Conservation (phyloP, 139 green algal genomes). For the Chlamydomonas eustigma region DNA sequence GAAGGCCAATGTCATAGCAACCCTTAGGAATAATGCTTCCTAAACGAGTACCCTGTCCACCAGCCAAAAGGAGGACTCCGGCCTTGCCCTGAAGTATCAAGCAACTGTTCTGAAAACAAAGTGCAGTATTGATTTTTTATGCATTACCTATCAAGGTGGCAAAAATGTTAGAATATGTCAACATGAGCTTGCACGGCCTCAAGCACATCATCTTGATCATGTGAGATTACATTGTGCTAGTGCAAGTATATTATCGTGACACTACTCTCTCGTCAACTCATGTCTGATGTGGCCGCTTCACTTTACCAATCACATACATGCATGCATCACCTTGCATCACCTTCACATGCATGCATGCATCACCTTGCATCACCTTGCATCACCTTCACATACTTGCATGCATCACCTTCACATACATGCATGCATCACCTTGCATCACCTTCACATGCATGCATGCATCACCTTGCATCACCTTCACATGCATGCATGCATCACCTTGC, state of each 20-base stretch:
- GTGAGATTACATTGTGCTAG: neutral
- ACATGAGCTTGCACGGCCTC: neutral
- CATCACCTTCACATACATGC: too few species aligned
- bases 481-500: too few species aligned
- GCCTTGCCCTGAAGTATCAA: conserved; percentile 53
- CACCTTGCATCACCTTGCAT: too few species aligned
- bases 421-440: too few species aligned
- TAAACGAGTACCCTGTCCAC: conserved; percentile 90
- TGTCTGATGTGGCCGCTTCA: too few species aligned
- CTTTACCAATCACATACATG: too few species aligned
- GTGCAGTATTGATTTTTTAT: conserved; percentile 1
- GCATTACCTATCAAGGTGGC: neutral
- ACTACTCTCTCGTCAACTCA: neutral
- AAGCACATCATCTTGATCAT: neutral
- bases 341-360: too few species aligned
- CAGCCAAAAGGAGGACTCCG: conserved; percentile 82
- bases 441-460: too few species aligned
- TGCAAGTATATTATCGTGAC: neutral
- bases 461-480: too few species aligned
- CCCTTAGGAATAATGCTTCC: conserved; percentile 83
- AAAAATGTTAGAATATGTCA: neutral
- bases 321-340: too few species aligned
- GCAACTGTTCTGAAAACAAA: neutral
- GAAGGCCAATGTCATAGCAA: conserved; percentile 92
- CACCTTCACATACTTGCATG: too few species aligned